phyloP scores from a whole-genome alignment of 2,329 filamentous ascomycete genomes.

The Fusarium euwallaceae region DNA sequence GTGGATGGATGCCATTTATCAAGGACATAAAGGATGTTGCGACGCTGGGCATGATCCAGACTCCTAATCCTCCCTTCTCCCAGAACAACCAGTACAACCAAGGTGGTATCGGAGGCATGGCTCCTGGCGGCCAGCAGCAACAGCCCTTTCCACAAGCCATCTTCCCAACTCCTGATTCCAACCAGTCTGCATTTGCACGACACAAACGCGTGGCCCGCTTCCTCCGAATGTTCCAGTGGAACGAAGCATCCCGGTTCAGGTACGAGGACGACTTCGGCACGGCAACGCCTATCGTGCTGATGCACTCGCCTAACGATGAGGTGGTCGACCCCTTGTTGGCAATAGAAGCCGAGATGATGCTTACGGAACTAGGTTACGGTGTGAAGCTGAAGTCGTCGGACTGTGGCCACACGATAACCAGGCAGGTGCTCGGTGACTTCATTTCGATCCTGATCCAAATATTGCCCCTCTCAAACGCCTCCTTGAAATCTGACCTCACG shows the following conservation, averaged over 20 bases:
- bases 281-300: slow-evolving; percentile 11
- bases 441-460: neutral
- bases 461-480: neutral
- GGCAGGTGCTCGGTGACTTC: neutral
- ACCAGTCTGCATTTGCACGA: neutral
- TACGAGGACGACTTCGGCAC: neutral
- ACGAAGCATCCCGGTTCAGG: neutral
- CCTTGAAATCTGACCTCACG: neutral
- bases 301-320: neutral
- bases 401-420: neutral
- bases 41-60: neutral
- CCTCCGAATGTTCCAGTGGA: slow-evolving; percentile 1
- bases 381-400: neutral
- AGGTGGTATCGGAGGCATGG: neutral
- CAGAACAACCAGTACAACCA: neutral
- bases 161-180: neutral
- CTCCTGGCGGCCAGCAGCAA: neutral
- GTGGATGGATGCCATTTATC: slow-evolving; percentile 14
- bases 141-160: neutral
- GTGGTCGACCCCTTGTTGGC: neutral
- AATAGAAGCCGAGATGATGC: slow-evolving; percentile 3
- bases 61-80: neutral
- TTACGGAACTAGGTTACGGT: slow-evolving; percentile 4
- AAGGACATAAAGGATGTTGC: slow-evolving; percentile 8
- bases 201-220: neutral